Evolutionary conservation across 768 basidiomycete genomes (phyloP), one percentile per base, ranked within the genome.

Genomic region (Hortiboletus flavorubellus): DNA sequence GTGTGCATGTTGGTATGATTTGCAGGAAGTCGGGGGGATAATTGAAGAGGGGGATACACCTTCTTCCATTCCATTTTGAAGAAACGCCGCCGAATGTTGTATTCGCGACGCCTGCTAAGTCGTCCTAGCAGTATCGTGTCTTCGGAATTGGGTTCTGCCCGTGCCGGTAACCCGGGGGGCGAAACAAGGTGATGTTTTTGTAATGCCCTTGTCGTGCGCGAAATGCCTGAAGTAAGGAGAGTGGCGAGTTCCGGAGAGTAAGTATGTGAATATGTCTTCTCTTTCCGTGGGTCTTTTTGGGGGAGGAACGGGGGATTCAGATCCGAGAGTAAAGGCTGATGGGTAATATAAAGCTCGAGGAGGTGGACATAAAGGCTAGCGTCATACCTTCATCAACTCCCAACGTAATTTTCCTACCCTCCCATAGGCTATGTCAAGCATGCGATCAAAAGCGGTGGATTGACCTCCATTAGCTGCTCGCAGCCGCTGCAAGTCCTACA

Each of bases 381-480:
- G 26, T 39, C 40, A 43, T 58, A 89, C 90, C 74, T 85, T 68
- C 69, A 91, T 72, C 41, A 91, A 68, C 61, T 91, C 87, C 72
- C 81, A 79, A 62, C 77, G 82, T 15, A 93, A 69, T 64, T 80
- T 86, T 23, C 90, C 90, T 60, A 81, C 82, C 55, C 90, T 77
- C 31, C 89, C 90, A 69, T 91, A 93, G 29, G 90, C 90, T 30
- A 84, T 62, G 59, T 85, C 80, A 16, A 93, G 73, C 30, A 91
- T 63, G 59, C 78, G 76, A 30, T 74, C 72, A 61, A 89, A 86
- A 33, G 83, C 80, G 52, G 73, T 66, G 45, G 61, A 59, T 37
- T 78, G 64, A 4, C 84, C 81, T 4, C 62, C 57, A 61, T 83
- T 87, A 10, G 87, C 87, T 43, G 69, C 73, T 62, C 76, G 69